phyloP scores from a whole-genome alignment of 176 grass and related monocot species.

The Rhynchospora pubera region DNA sequence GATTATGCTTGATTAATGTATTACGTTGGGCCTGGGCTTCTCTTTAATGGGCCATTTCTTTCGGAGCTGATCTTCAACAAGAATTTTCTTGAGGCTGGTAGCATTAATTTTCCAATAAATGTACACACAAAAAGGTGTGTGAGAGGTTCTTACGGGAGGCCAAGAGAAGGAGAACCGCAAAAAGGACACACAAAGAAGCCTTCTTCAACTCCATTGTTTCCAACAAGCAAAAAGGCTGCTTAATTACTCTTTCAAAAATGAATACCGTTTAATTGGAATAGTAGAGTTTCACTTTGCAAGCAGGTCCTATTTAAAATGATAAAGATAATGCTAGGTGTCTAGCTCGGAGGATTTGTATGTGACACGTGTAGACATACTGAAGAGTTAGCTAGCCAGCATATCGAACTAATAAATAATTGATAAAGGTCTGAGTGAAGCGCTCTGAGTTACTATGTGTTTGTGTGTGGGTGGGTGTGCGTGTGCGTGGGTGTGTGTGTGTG shows the following conservation, averaged over 20 bases:
- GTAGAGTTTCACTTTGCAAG: neutral
- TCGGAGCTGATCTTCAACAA: too few relatives aligned
- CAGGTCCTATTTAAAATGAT: neutral
- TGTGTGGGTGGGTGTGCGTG: too few relatives aligned
- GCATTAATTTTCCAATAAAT: neutral
- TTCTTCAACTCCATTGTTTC: constrained; percentile 21
- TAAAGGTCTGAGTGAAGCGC: neutral
- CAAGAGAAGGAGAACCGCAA: constrained; percentile 11
- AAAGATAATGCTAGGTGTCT: neutral
- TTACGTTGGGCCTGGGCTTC: too few relatives aligned
- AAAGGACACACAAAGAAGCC: constrained; percentile 15
- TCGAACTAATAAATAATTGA: neutral
- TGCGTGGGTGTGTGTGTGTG: too few relatives aligned
- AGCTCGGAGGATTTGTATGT: neutral
- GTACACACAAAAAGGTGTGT: neutral
- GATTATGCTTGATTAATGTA: too few relatives aligned
- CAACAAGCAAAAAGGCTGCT: neutral
- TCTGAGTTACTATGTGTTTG: neutral
- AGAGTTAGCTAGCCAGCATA: neutral
- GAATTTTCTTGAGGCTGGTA: neutral
- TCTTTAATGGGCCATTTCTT: too few relatives aligned
- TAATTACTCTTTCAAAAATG: neutral
- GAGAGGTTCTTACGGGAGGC: constrained; percentile 11
- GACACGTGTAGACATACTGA: neutral
- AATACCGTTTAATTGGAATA: neutral